Conservation (phyloP, 78 protist genomes). For the Dictyostelium brefeldianum region DNA sequence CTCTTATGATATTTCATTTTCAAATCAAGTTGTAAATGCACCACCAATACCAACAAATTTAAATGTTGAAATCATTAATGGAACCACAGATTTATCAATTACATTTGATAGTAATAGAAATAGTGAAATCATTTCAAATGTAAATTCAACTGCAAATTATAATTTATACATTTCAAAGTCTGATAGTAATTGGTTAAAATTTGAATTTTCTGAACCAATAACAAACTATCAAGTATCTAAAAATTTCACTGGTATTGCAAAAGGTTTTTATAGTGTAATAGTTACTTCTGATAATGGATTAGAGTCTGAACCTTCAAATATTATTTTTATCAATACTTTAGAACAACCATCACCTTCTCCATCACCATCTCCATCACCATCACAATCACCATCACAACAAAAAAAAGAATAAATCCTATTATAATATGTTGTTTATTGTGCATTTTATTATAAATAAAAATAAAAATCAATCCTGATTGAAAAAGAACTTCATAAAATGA, state of each 20-base stretch:
- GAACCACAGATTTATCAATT: not conserved
- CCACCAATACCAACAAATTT: not conserved
- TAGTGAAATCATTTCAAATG: not conserved
- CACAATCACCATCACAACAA: too few species aligned
- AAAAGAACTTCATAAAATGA: too few species aligned
- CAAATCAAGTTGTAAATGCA: not conserved
- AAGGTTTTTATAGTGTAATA: not conserved
- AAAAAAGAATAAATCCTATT: too few species aligned
- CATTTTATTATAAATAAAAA: too few species aligned
- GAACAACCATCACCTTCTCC: too few species aligned
- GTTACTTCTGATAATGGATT: conserved; percentile 3
- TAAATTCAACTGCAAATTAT: not conserved
- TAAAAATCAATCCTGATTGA: too few species aligned
- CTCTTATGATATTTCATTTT: not conserved
- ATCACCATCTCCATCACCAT: too few species aligned
- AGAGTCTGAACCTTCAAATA: conserved; percentile 2
- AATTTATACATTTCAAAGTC: not conserved
- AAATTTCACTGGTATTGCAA: not conserved
- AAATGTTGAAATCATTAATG: not conserved
- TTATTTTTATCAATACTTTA: not conserved
- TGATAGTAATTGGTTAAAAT: not conserved
- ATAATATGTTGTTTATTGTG: too few species aligned
- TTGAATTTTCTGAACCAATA: not conserved
- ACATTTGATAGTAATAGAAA: not conserved
- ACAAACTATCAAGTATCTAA: not conserved